Evolutionary conservation across 305 asterid genomes (phyloP).

Genomic region (Fraxinus ornus): DNA sequence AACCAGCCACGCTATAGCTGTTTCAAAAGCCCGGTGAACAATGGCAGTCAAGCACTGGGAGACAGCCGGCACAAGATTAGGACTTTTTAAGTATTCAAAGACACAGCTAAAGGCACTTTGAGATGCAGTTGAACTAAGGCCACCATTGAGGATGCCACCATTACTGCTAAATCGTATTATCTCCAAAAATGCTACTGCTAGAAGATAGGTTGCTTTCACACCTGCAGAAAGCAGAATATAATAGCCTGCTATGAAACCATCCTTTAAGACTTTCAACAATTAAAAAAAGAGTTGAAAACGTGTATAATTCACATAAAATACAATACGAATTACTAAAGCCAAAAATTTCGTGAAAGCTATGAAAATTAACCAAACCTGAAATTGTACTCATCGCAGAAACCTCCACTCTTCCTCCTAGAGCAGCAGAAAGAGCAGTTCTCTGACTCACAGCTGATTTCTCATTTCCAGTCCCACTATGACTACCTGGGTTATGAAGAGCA

Average conservation of each 20-base stretch:
- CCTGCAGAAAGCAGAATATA: slow-evolving; percentile 55
- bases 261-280: slow-evolving; percentile 12
- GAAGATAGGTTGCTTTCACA: slow-evolving; percentile 98
- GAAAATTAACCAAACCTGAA: slow-evolving; percentile 53
- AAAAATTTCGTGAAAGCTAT: neutral
- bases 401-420: slow-evolving; percentile 93
- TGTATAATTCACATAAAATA: slow-evolving; percentile 8
- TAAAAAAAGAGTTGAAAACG: slow-evolving; percentile 10
- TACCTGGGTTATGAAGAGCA: slow-evolving; percentile 98
- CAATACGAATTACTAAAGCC: slow-evolving; percentile 18
- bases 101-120: slow-evolving; percentile 96
- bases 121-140: slow-evolving; percentile 63
- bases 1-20: slow-evolving; percentile 86
- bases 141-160: slow-evolving; percentile 94
- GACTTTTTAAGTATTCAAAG: slow-evolving; percentile 93
- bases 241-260: slow-evolving; percentile 17
- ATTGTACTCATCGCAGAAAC: slow-evolving; percentile 87
- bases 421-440: slow-evolving; percentile 93
- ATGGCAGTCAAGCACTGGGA: slow-evolving; percentile 96
- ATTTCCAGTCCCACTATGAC: slow-evolving; percentile 88
- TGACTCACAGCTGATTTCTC: slow-evolving; percentile 95
- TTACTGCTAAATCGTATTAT: slow-evolving; percentile 96
- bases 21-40: slow-evolving; percentile 87
- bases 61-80: slow-evolving; percentile 86
- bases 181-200: slow-evolving; percentile 94